Conservation (phyloP, 2,329 filamentous ascomycete genomes). For the Penicillium paneum region DNA sequence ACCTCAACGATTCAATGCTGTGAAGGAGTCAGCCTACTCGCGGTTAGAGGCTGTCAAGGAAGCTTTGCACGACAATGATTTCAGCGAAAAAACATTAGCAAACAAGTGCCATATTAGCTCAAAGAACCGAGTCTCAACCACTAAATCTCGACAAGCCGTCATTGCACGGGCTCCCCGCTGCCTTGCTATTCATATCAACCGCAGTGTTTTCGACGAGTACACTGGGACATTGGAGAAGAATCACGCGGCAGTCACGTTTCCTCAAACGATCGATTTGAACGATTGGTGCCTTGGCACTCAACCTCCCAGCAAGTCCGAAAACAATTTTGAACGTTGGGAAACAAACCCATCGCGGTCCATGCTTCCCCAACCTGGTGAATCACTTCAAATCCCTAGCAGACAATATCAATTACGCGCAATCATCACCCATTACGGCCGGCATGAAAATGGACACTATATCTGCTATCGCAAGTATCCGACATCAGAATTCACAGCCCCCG, state of each 20-base stretch:
- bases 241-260: slow-evolving; percentile 73
- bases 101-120: slow-evolving; percentile 64
- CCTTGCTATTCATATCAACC: slow-evolving; percentile 82
- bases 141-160: slow-evolving; percentile 86
- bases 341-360: slow-evolving; percentile 68
- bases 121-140: slow-evolving; percentile 68
- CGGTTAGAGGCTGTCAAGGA: slow-evolving; percentile 65
- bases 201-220: slow-evolving; percentile 82
- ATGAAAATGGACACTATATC: slow-evolving; percentile 95
- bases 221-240: slow-evolving; percentile 83
- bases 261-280: slow-evolving; percentile 68
- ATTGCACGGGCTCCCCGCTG: slow-evolving; percentile 78
- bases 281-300: slow-evolving; percentile 77
- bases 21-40: slow-evolving; percentile 43
- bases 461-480: slow-evolving; percentile 73
- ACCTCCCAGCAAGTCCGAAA: slow-evolving; percentile 29
- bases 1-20: slow-evolving; percentile 32
- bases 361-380: slow-evolving; percentile 60
- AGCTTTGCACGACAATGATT: slow-evolving; percentile 75
- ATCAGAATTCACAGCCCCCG: slow-evolving; percentile 32
- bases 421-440: slow-evolving; percentile 82
- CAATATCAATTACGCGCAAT: slow-evolving; percentile 78
- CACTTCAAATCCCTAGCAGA: slow-evolving; percentile 46
- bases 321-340: slow-evolving; percentile 63
- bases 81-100: slow-evolving; percentile 64